These are phyloP conservation scores for Carex littledalei DNA, from an alignment of 176 grass and related monocot species.

Conservation along the genomic window DNA sequence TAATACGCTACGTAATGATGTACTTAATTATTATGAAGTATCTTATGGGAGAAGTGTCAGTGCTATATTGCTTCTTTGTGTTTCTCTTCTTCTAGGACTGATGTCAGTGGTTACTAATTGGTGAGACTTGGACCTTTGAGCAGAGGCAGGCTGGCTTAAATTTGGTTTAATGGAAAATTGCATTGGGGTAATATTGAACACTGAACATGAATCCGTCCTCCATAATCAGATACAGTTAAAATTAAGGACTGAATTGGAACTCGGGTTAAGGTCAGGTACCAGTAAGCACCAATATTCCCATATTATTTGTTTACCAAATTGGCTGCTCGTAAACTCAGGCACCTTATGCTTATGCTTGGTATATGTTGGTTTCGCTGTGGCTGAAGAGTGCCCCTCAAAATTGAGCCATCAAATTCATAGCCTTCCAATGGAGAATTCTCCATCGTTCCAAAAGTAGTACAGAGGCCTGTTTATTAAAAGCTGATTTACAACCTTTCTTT, in stretches of 20 bases:
- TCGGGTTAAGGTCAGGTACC: no score
- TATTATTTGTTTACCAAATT: not conserved
- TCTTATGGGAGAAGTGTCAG: not conserved
- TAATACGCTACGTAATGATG: slow-evolving; percentile 9
- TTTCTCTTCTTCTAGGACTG: not conserved
- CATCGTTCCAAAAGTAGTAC: slow-evolving; percentile 15
- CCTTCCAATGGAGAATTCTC: not conserved
- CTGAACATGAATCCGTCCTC: not conserved
- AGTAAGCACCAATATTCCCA: not conserved
- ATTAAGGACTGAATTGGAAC: no score
- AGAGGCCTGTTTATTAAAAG: not conserved
- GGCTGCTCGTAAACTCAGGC: not conserved
- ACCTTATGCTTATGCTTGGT: not conserved
- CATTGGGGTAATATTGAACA: not conserved
- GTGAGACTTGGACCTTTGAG: not conserved
- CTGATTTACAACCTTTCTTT: not conserved
- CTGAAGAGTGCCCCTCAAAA: not conserved
- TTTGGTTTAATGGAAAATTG: not conserved
- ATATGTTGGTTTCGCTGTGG: no score
- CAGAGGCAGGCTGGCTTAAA: not conserved
- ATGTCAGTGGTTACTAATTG: not conserved
- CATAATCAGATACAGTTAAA: no score
- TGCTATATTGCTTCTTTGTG: not conserved
- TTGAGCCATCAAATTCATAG: not conserved
- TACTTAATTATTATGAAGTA: slow-evolving; percentile 18